These are phyloP conservation scores for Pythium utonaiense DNA, from an alignment of 352 stramenopile genomes.

Conservation along the genomic window DNA sequence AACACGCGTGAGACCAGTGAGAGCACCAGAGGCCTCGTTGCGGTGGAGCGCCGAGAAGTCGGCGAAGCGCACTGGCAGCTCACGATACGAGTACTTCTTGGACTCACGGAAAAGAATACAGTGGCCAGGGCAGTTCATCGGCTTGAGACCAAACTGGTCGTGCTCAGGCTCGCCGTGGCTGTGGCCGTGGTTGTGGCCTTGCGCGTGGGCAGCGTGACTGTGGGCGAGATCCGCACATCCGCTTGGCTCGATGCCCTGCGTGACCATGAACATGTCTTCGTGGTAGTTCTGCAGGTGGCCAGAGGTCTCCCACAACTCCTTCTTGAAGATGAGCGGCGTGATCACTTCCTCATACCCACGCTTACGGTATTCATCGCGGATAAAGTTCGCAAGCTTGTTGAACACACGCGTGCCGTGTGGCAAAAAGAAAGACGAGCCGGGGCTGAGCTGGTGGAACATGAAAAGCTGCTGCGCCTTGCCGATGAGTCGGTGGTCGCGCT, in stretches of 20 bases:
- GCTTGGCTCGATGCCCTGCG: constrained; percentile 48
- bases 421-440: constrained; percentile 97
- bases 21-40: constrained; percentile 94
- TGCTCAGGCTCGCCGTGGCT: constrained; percentile 43
- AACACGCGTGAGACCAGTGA: constrained; percentile 96
- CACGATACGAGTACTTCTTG: constrained; percentile 93
- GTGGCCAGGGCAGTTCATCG: constrained; percentile 99
- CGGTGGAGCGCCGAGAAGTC: constrained; percentile 95
- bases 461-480: constrained; percentile 96
- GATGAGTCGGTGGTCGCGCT: constrained; percentile 95
- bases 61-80: constrained; percentile 92
- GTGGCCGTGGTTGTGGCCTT: constrained; percentile 28
- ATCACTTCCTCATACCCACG: constrained; percentile 96
- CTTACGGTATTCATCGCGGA: constrained; percentile 79
- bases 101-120: constrained; percentile 96
- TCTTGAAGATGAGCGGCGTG: constrained; percentile 97
- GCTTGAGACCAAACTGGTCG: constrained; percentile 96
- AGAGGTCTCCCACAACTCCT: constrained; percentile 97
- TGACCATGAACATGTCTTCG: constrained; percentile 95
- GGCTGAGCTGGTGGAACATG: constrained; percentile 93
- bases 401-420: constrained; percentile 98
- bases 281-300: constrained; percentile 97
- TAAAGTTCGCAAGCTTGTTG: constrained; percentile 92
- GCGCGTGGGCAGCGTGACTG: constrained; percentile 8
- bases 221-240: background rate